These are phyloP conservation scores for Musa itinerans DNA, from an alignment of 176 grass and related monocot genomes.

Conservation along the genomic window DNA sequence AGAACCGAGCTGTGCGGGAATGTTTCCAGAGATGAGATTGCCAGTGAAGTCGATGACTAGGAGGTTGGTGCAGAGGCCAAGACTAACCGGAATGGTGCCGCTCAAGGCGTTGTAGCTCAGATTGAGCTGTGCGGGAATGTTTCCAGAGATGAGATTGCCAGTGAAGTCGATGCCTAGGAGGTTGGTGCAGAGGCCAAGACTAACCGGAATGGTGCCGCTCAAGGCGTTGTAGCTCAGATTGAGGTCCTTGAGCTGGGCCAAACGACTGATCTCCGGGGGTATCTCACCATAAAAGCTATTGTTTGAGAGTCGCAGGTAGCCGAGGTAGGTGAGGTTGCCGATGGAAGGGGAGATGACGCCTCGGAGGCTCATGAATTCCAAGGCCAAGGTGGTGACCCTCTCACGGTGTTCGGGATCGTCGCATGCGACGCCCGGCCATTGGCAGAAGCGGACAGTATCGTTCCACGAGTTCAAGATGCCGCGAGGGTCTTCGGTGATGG, in stretches of 20 bases:
- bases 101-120: slow-evolving; percentile 13
- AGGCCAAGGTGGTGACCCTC: slow-evolving; percentile 4
- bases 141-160: background rate
- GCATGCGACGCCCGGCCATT: slow-evolving; percentile 27
- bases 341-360: slow-evolving; percentile 28
- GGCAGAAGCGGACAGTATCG: slow-evolving; percentile 12
- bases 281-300: slow-evolving; percentile 1
- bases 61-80: slow-evolving; percentile 1
- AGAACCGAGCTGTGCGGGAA: background rate
- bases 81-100: background rate
- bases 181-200: background rate
- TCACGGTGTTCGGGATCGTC: background rate
- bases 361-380: slow-evolving; percentile 15
- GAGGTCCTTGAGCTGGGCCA: background rate
- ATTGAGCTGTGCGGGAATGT: slow-evolving; percentile 7
- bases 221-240: slow-evolving; percentile 19
- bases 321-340: slow-evolving; percentile 27
- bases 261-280: background rate
- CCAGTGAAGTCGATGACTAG: background rate
- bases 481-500: slow-evolving; percentile 17
- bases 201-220: background rate
- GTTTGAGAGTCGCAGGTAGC: background rate
- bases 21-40: background rate
- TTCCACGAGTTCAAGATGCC: slow-evolving; percentile 26
- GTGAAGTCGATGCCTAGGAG: background rate